Base-by-base conservation (phyloP, 352 stramenopile species). In the Phytopythium kandeliae region DNA sequence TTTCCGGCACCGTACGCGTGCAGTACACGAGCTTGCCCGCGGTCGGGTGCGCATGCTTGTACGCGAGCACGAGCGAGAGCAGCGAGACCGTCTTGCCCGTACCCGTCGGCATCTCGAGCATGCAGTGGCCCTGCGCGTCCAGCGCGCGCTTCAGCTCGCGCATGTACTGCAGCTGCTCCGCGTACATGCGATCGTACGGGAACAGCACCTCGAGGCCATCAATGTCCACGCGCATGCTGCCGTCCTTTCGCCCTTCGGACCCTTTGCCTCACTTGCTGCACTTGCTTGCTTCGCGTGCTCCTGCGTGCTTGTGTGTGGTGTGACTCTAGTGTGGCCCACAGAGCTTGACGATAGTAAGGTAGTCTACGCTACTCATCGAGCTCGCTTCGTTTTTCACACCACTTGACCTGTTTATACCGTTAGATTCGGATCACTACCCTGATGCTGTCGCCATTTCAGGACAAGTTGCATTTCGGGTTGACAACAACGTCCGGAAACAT, bases 141-240 rank as follows among this genome's bases (percentile, higher is more conserved):
- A 99, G 72, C 10, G 97, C 84, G 36, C 96, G 88, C 82, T 99
- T 99, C 13, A 99, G 76, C 57, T 98, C 91, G 25, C 93, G 81
- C 97, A 99, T 99, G 74, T 99, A 99, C 63, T 98, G 85, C 59
- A 99, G 97, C 78, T 99, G 97, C 69, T 99, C 97, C 36, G 96
- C 74, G 75, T 99, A 99, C 70, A 99, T 97, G 54, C 76, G 78
- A 48, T 88, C 75, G 54, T 98, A 99, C 36, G 96, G 97, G 67
- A 99, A 99, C 62, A 98, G 95, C 37, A 99, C 96, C 57, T 98
- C 86, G 17, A 99, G 73, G 28, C 92, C 96, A 78, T 99, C 96
- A 43, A 98, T 86, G 46, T 97, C 76, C 55, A 98, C 93, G 57
- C 86, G 82, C 89, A 98, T 97, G 55, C n/a, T 59, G 24, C 3